phyloP scores from a whole-genome alignment of 1,139 yeast species.

The Lodderomyces oxycetoniae region DNA sequence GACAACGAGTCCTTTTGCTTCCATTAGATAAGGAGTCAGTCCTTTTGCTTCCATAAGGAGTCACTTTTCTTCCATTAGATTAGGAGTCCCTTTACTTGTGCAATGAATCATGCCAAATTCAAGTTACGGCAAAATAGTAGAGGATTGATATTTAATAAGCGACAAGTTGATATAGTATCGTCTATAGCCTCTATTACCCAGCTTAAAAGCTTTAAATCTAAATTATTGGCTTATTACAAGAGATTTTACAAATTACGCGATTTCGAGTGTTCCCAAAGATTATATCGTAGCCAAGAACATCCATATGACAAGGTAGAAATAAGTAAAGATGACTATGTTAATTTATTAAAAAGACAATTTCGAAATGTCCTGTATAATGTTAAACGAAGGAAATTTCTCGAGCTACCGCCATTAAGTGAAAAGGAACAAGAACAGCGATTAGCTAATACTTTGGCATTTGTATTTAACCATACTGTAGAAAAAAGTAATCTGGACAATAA shows the following conservation, averaged over 20 bases:
- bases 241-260: slow-evolving; percentile 30
- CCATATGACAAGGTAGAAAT: slow-evolving; percentile 12
- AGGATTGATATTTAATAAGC: slow-evolving; percentile 10
- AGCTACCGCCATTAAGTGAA: slow-evolving; percentile 9
- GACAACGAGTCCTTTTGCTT: too few relatives aligned
- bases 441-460: slow-evolving; percentile 34
- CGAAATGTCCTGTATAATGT: slow-evolving; percentile 19
- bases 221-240: slow-evolving; percentile 25
- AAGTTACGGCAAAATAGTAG: slow-evolving; percentile 8
- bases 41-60: too few relatives aligned
- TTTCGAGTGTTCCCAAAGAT: slow-evolving; percentile 16
- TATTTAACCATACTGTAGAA: slow-evolving; percentile 35
- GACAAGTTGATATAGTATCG: slow-evolving; percentile 7
- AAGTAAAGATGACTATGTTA: slow-evolving; percentile 7
- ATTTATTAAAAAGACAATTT: slow-evolving; percentile 22
- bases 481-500: slow-evolving; percentile 13
- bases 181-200: slow-evolving; percentile 11
- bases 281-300: slow-evolving; percentile 6
- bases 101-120: slow-evolving; percentile 5
- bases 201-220: slow-evolving; percentile 14
- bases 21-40: too few relatives aligned
- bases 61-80: too few relatives aligned
- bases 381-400: slow-evolving; percentile 16
- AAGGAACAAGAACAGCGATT: slow-evolving; percentile 22
- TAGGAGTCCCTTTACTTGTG: background rate